Conservation (phyloP, 169 alveolate genomes). For the Plasmodium billcollinsi region DNA sequence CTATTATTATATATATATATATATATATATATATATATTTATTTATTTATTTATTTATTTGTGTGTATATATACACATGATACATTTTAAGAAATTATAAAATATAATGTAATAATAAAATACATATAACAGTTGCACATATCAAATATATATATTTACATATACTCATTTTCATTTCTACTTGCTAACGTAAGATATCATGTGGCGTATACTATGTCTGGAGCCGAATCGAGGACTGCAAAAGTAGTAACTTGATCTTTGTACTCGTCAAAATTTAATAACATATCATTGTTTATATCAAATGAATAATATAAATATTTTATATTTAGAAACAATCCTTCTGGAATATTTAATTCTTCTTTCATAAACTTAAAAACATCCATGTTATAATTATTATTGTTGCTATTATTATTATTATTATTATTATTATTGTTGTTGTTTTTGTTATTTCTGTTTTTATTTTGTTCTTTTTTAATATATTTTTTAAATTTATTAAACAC, state of each 20-base stretch:
- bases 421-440: not conserved
- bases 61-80: too few species aligned
- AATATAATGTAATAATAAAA: too few species aligned
- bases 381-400: not conserved
- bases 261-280: conserved; percentile 39
- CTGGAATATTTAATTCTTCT: conserved; percentile 12
- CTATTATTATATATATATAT: too few species aligned
- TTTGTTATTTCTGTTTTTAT: too few species aligned
- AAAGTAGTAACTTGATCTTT: conserved; percentile 25
- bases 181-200: too few species aligned
- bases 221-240: conserved; percentile 24
- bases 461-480: not conserved
- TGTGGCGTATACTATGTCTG: conserved; percentile 26
- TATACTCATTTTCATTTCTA: too few species aligned
- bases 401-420: not conserved
- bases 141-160: too few species aligned
- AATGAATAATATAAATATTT: conserved; percentile 17
- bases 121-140: too few species aligned
- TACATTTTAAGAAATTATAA: too few species aligned
- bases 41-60: too few species aligned
- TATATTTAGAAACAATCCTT: conserved; percentile 5
- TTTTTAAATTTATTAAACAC: not conserved
- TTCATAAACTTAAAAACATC: conserved; percentile 17
- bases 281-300: conserved; percentile 33
- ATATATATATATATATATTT: too few species aligned